Evolutionary conservation across 2,329 filamentous ascomycete genomes (phyloP).

Genomic region (Cytospora schulzeri): DNA sequence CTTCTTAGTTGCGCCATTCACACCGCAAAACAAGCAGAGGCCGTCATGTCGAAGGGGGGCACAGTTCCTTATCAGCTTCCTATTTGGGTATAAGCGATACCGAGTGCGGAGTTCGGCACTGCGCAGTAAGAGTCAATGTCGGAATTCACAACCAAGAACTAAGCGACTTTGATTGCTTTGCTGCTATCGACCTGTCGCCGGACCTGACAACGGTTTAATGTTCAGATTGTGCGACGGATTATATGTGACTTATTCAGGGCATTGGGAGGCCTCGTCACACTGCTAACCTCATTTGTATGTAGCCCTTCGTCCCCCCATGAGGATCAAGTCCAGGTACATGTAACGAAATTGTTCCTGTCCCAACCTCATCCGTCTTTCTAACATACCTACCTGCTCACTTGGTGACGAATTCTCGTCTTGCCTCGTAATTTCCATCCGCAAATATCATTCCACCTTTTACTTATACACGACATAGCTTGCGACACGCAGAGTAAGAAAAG

Average conservation of each 20-base stretch:
- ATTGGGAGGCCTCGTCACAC: background rate
- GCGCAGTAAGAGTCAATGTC: background rate
- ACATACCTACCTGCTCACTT: background rate
- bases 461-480: conserved; percentile 10
- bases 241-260: background rate
- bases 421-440: background rate
- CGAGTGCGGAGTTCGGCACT: conserved; percentile 15
- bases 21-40: background rate
- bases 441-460: conserved; percentile 10
- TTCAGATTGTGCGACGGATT: background rate
- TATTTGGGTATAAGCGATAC: conserved; percentile 12
- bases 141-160: too few species aligned
- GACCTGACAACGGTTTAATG: conserved; percentile 25
- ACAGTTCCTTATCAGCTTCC: conserved; percentile 14
- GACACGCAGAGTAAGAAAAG: conserved; percentile 22
- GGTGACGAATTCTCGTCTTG: background rate
- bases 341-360: background rate
- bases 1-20: background rate
- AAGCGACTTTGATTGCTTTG: too few species aligned
- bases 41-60: background rate
- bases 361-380: conserved; percentile 1
- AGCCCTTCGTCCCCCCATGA: background rate
- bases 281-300: background rate
- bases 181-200: conserved; percentile 8
- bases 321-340: conserved; percentile 13